Base-by-base conservation (phyloP, 2,329 filamentous ascomycete genomes). In the Fusarium decemcellulare region DNA sequence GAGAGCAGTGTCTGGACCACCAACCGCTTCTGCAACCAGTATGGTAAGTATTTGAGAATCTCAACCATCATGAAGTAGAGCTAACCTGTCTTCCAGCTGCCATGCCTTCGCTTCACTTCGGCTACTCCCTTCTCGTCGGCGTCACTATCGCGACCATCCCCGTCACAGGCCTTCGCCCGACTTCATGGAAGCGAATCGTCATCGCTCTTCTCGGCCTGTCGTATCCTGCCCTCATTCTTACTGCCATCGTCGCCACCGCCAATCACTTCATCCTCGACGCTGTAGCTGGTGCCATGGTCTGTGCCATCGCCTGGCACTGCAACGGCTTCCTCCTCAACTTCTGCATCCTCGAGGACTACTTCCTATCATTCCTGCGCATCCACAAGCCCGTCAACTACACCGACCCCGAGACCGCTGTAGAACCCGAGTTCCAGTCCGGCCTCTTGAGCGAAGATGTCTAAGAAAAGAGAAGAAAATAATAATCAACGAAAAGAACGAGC, bases 101-200 rank as follows among this genome's bases (percentile, higher is more conserved):
- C 8, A 93, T 93, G 91, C 91, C 91, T 1, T 92, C 89, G 0
- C 84, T 93, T 15, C 91, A 93, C 77, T 93, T 93, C 74, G 91
- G 91, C 4, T 93, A 93, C 80, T 91, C 90, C 5, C 86, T 93
- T 32, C 86, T 93, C 72, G 90, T 93, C 74, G 91, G 91, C 8
- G 79, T 93, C 12, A 93, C 91, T 5, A 85, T 93, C 61, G 87
- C 88, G 71, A 88, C 87, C 1, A 86, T 93, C 48, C 91, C 91
- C 2, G 81, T 93, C 1, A 80, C 85, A 10, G 83, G 86, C 27
- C 81, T 86, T 23, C 86, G 89, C 57, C 77, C 82, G 16, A 82
- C 82, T 9, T 83, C 83, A 2, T 86, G 84, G 81, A 83, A 85
- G 56, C 86, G 91, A 2, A 63, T 82, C 8, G 71, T 75, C 15